These are phyloP conservation scores for Hysterium pulicare DNA, from an alignment of 2,329 filamentous ascomycete genomes.

Conservation along the genomic window DNA sequence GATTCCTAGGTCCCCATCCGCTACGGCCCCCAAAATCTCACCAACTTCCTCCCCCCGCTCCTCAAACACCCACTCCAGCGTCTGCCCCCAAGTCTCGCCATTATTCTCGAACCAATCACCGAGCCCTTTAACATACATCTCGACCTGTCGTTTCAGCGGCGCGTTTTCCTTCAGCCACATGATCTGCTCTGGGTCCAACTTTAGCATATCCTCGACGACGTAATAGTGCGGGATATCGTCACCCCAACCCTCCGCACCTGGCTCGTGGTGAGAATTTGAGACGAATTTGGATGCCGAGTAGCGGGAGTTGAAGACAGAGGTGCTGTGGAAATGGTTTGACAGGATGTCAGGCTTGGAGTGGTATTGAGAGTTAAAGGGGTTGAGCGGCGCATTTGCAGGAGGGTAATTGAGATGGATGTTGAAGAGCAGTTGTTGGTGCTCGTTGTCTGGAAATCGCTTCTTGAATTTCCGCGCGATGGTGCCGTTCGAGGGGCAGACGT, in stretches of 20 bases:
- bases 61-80: slow-evolving; percentile 54
- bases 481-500: slow-evolving; percentile 61
- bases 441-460: slow-evolving; percentile 52
- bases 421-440: slow-evolving; percentile 49
- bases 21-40: slow-evolving; percentile 61
- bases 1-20: slow-evolving; percentile 70
- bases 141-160: slow-evolving; percentile 55
- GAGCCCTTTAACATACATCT: slow-evolving; percentile 49
- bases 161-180: slow-evolving; percentile 56
- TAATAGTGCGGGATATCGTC: slow-evolving; percentile 64
- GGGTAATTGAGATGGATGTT: slow-evolving; percentile 53
- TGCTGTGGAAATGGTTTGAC: slow-evolving; percentile 37
- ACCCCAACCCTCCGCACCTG: slow-evolving; percentile 61
- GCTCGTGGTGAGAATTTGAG: slow-evolving; percentile 49
- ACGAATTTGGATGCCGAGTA: slow-evolving; percentile 47
- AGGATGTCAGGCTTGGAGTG: slow-evolving; percentile 20
- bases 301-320: slow-evolving; percentile 29
- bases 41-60: slow-evolving; percentile 53
- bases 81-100: slow-evolving; percentile 60
- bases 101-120: slow-evolving; percentile 64
- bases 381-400: slow-evolving; percentile 31
- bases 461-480: slow-evolving; percentile 57
- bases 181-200: slow-evolving; percentile 59
- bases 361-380: slow-evolving; percentile 22
- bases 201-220: slow-evolving; percentile 62